Evolutionary conservation across 2,329 filamentous ascomycete genomes (phyloP), one percentile per base, ranked within the genome.

Genomic region (Tolypocladium amazonense): DNA sequence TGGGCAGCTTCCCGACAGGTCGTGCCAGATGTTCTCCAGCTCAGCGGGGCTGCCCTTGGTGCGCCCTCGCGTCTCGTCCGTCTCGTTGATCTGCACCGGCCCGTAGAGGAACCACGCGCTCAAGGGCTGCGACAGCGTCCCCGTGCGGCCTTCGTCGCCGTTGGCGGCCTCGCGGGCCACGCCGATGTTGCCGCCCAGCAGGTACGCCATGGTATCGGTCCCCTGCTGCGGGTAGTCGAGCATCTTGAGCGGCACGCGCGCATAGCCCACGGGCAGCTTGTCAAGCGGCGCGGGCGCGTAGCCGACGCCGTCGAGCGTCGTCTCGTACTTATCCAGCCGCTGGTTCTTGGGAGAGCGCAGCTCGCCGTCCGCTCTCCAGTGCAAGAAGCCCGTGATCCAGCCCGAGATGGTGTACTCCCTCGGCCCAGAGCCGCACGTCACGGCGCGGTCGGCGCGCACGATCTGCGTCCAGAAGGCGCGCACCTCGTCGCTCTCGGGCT

Each of bases 371-470:
- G 63, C 65, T 20, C 68, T 64, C 76, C 78, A 82, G 62, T 76
- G 77, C 63, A 75, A 69, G 61, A 82, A 80, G 0, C 74, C 77
- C 0, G 76, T 76, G 58, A 81, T 73, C 79, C 79, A 82, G 6
- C 80, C 79, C 0, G 73, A 76, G 2, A 79, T 61, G 55, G 70
- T 68, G 63, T 67, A 75, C 64, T 72, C 74, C 63, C 56, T 68
- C 33, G 65, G 67, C 2, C 66, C 72, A 45, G 60, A 66, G n/a
- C 66, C 67, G 52, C 64, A 73, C n/a, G 60, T 65, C 56, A 61
- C 70, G 59, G 62, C 64, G 54, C 69, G 72, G 53, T 72, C 66
- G 0, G 70, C 71, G 8, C 72, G 67, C 2, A 77, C 76, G 56
- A 77, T 77, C 61, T 72, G 68, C 35, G 65, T 67, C 79, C 79